These are phyloP conservation scores for Fragosphaeria purpurea DNA, from an alignment of 2,329 filamentous ascomycete genomes.

Conservation along the genomic window DNA sequence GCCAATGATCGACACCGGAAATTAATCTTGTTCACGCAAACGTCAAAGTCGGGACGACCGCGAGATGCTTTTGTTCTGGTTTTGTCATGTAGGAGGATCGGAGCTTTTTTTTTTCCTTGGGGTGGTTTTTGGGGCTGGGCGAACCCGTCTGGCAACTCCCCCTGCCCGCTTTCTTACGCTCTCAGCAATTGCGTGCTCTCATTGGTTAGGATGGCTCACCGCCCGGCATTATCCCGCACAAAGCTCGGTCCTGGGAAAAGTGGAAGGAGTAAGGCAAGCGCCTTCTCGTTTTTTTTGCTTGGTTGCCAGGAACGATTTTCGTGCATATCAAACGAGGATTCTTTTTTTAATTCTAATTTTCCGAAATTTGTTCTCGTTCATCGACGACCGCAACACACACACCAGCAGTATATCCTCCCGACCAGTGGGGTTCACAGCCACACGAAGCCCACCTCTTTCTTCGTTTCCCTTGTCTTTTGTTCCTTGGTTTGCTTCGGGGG, in stretches of 20 bases:
- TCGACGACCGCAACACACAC: too few species aligned
- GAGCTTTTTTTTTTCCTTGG: neutral
- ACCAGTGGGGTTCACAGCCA: neutral
- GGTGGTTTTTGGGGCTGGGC: neutral
- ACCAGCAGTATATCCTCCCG: too few species aligned
- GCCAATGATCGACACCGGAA: too few species aligned
- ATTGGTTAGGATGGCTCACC: conserved; percentile 23
- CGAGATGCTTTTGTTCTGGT: too few species aligned
- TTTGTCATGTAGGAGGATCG: too few species aligned
- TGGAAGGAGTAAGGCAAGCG: neutral
- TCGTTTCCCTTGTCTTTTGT: too few species aligned
- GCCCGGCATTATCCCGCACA: conserved; percentile 9
- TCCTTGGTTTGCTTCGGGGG: too few species aligned
- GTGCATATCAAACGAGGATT: conserved; percentile 7
- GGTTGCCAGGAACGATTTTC: conserved; percentile 5
- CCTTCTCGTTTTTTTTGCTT: neutral
- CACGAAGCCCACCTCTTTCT: neutral
- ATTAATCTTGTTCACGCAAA: too few species aligned
- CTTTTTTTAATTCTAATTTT: conserved; percentile 3
- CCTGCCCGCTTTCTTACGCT: neutral
- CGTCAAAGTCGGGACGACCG: too few species aligned
- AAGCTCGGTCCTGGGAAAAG: too few species aligned
- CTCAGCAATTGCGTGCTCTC: conserved; percentile 15
- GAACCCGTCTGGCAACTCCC: neutral
- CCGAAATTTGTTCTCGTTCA: neutral